Evolutionary conservation across 768 basidiomycete genomes (phyloP).

Genomic region (Trametes villosa): DNA sequence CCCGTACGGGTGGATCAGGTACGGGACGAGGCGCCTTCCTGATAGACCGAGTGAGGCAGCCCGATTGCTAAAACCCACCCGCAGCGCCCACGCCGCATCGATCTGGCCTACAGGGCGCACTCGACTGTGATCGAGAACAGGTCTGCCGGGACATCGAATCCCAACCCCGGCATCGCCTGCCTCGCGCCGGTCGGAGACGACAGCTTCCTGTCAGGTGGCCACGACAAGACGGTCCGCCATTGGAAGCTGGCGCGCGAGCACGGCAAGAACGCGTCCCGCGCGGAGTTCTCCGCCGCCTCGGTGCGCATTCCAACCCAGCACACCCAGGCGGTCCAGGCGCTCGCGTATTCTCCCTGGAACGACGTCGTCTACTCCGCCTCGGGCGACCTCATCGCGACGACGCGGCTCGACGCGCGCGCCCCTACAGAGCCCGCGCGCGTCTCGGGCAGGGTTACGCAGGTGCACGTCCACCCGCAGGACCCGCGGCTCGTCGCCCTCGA

Average conservation of each 20-base stretch:
- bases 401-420: slow-evolving; percentile 44
- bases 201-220: slow-evolving; percentile 53
- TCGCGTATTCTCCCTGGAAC: slow-evolving; percentile 44
- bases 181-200: slow-evolving; percentile 43
- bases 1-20: slow-evolving; percentile 35
- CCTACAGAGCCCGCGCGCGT: slow-evolving; percentile 37
- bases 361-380: slow-evolving; percentile 42
- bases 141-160: slow-evolving; percentile 18
- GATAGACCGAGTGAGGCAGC: not conserved
- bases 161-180: slow-evolving; percentile 44
- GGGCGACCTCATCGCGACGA: slow-evolving; percentile 39
- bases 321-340: slow-evolving; percentile 38
- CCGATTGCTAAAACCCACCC: slow-evolving; percentile 8
- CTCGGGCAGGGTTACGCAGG: slow-evolving; percentile 46
- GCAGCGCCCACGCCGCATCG: slow-evolving; percentile 24
- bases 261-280: not conserved
- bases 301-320: slow-evolving; percentile 35
- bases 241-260: slow-evolving; percentile 39
- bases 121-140: slow-evolving; percentile 35
- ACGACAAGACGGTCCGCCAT: slow-evolving; percentile 48
- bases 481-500: slow-evolving; percentile 49
- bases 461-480: slow-evolving; percentile 49
- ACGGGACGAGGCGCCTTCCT: slow-evolving; percentile 1
- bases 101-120: slow-evolving; percentile 29
- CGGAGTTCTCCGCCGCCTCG: slow-evolving; percentile 30